A percentile compares a stretch with the other conserved stretches of the same genome.
phyloP scores from a whole-genome alignment of 2,329 filamentous ascomycete genomes.

The Penicillium freii region DNA sequence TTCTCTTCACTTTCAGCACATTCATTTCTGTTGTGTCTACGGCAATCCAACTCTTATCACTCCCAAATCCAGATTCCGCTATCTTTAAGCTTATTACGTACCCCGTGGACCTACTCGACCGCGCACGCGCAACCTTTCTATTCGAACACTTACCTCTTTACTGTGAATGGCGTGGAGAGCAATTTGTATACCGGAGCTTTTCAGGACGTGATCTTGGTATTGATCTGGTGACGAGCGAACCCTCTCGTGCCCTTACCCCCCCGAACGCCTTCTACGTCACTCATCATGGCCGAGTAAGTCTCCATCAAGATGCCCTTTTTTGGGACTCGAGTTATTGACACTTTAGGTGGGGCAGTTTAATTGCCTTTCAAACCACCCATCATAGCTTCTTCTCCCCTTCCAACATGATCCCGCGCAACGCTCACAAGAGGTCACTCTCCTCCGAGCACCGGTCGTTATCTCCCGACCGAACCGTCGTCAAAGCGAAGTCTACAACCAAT shows the following conservation, averaged over 20 bases:
- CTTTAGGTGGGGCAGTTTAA: constrained; percentile 29
- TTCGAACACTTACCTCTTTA: constrained; percentile 9
- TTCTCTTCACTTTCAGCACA: constrained; percentile 14
- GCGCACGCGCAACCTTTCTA: constrained; percentile 26
- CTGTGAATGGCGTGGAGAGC: constrained; percentile 21
- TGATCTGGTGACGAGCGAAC: constrained; percentile 1
- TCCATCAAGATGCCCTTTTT: background rate
- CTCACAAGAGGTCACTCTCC: constrained; percentile 40
- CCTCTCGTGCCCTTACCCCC: constrained; percentile 12
- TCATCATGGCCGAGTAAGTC: constrained; percentile 43
- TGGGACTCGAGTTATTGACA: constrained; percentile 17
- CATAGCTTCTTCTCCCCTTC: constrained; percentile 38
- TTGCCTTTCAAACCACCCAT: constrained; percentile 41
- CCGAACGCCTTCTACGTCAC: constrained; percentile 25
- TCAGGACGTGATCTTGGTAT: constrained; percentile 18
- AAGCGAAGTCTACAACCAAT: constrained; percentile 47
- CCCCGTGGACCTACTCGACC: constrained; percentile 12
- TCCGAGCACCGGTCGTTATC: constrained; percentile 36
- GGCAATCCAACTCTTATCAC: background rate
- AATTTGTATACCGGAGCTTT: constrained; percentile 12
- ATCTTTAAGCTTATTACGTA: constrained; percentile 9
- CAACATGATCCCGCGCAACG: constrained; percentile 39
- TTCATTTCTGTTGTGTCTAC: constrained; percentile 16
- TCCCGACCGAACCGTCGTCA: constrained; percentile 40
- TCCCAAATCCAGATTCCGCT: background rate